Conservation (phyloP, 2,329 filamentous ascomycete genomes). For the Xylariomycetidae sp. region DNA sequence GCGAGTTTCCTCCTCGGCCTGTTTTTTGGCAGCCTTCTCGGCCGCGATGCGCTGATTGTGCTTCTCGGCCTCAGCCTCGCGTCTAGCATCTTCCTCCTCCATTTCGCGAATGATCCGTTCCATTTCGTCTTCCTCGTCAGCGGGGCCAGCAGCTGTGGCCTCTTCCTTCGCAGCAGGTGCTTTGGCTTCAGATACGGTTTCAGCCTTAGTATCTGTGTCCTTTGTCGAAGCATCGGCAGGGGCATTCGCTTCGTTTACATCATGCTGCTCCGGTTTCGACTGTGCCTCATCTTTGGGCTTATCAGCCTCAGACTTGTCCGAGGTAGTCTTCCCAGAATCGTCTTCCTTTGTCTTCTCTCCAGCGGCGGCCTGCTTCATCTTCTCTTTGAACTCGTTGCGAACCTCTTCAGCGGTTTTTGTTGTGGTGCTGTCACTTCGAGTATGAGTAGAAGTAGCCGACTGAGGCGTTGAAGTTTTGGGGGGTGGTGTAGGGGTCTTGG, state of each 20-base stretch:
- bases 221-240: slow-evolving; percentile 31
- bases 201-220: slow-evolving; percentile 27
- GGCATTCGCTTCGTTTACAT: slow-evolving; percentile 21
- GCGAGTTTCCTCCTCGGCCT: slow-evolving; percentile 37
- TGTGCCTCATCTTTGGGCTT: slow-evolving; percentile 14
- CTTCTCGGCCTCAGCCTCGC: slow-evolving; percentile 45
- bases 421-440: slow-evolving; percentile 64
- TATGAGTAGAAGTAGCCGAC: slow-evolving; percentile 51
- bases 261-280: slow-evolving; percentile 22
- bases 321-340: slow-evolving; percentile 29
- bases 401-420: slow-evolving; percentile 77
- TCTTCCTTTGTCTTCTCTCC: slow-evolving; percentile 45
- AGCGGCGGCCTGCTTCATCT: slow-evolving; percentile 59
- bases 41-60: slow-evolving; percentile 34
- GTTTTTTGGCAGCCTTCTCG: slow-evolving; percentile 41
- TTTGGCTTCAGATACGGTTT: slow-evolving; percentile 18
- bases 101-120: slow-evolving; percentile 60
- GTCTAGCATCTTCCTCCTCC: slow-evolving; percentile 50
- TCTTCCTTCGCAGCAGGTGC: slow-evolving; percentile 30
- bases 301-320: slow-evolving; percentile 22
- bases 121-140: slow-evolving; percentile 48
- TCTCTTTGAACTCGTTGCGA: slow-evolving; percentile 75
- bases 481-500: slow-evolving; percentile 74
- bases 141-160: too few relatives aligned
- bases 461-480: slow-evolving; percentile 64